Percentiles rank a stretch among this genome's conserved stretches.
Conservation (phyloP, 176 grass and related monocot genomes). For the Lolium multiflorum region DNA sequence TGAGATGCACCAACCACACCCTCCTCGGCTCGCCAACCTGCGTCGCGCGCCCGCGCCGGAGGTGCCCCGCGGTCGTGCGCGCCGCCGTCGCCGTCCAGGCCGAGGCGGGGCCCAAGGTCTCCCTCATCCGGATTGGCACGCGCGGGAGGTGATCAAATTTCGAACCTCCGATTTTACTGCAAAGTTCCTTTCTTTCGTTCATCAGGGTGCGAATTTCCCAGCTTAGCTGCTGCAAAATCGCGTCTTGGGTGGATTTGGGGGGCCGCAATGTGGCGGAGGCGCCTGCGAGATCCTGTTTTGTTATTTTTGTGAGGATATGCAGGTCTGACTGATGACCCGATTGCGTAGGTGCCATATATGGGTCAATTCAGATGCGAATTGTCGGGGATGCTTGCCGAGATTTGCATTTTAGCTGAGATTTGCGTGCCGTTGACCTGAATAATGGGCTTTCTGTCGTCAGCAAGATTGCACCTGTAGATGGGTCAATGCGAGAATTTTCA, state of each 20-base stretch:
- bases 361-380: constrained; percentile 14
- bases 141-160: constrained; percentile 76
- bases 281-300: background rate
- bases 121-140: constrained; percentile 89
- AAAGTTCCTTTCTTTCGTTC: background rate
- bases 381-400: constrained; percentile 8
- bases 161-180: background rate
- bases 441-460: background rate
- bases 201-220: background rate
- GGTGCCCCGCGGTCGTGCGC: constrained; percentile 46
- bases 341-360: background rate
- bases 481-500: constrained; percentile 15
- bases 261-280: background rate
- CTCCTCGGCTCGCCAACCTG: constrained; percentile 57
- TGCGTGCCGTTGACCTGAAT: constrained; percentile 25
- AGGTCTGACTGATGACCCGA: constrained; percentile 6
- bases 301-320: background rate
- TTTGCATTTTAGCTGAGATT: constrained; percentile 9
- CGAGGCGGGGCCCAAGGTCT: constrained; percentile 76
- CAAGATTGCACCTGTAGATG: constrained; percentile 12
- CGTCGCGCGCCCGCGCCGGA: constrained; percentile 47
- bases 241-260: constrained; percentile 41
- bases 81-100: constrained; percentile 77
- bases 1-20: constrained; percentile 58
- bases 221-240: constrained; percentile 20